Conservation (phyloP, 2,329 filamentous ascomycete genomes). For the Claviceps sorghi region DNA sequence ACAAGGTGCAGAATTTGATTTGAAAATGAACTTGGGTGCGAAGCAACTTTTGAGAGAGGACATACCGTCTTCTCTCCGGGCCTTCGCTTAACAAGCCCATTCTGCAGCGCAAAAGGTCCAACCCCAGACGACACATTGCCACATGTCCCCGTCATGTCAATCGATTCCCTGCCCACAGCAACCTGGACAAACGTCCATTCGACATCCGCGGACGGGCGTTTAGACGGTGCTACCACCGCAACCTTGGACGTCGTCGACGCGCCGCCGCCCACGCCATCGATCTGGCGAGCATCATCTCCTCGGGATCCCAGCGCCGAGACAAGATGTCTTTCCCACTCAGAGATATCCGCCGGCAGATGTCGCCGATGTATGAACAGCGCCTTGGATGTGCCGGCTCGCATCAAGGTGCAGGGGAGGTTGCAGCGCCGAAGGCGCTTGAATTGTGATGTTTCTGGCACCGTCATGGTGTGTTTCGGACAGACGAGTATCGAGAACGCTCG, state of each 20-base stretch:
- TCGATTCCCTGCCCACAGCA: conserved; percentile 36
- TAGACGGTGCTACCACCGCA: conserved; percentile 33
- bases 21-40: no score
- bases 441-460: background rate
- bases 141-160: conserved; percentile 47
- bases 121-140: conserved; percentile 48
- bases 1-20: no score
- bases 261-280: conserved; percentile 48
- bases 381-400: conserved; percentile 49
- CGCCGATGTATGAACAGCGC: conserved; percentile 42
- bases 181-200: conserved; percentile 51
- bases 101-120: conserved; percentile 43
- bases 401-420: conserved; percentile 37
- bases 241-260: conserved; percentile 48
- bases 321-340: conserved; percentile 38
- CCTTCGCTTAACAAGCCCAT: conserved; percentile 23
- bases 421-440: conserved; percentile 5
- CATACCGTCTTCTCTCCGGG: conserved; percentile 3
- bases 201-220: conserved; percentile 32
- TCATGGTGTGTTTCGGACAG: background rate
- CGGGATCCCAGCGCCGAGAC: conserved; percentile 38
- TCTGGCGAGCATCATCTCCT: conserved; percentile 39
- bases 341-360: conserved; percentile 31
- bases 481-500: no score
- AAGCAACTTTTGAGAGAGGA: no score